Conservation (phyloP, 129 eudicot genomes). For the Logfia minima region DNA sequence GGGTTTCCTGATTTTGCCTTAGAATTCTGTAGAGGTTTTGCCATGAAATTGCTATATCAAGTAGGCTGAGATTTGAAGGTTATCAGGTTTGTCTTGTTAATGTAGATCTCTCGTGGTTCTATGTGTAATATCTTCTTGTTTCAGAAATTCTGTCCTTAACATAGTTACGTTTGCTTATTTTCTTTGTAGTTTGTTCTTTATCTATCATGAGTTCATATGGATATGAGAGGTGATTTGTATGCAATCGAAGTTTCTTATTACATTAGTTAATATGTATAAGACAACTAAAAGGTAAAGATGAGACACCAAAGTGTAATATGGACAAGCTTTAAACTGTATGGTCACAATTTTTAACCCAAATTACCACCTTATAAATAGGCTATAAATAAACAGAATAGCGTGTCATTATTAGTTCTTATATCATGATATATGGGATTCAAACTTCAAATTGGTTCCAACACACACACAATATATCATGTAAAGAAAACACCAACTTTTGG, state of each 20-base stretch:
- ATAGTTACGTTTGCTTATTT: neutral
- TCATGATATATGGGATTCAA: neutral
- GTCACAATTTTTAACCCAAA: neutral
- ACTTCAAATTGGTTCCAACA: neutral
- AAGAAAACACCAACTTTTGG: neutral
- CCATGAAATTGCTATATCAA: neutral
- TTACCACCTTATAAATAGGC: neutral
- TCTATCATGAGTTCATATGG: neutral
- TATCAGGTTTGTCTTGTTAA: neutral
- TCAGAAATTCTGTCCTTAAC: neutral
- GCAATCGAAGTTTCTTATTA: too few species aligned
- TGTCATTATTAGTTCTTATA: neutral
- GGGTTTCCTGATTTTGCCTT: constrained; percentile 4
- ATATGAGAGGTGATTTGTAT: neutral
- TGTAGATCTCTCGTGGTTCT: neutral
- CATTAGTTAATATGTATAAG: too few species aligned
- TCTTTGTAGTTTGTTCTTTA: neutral
- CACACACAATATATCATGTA: neutral
- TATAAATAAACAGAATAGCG: neutral
- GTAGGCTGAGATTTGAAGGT: constrained; percentile 7
- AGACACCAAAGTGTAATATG: too few species aligned
- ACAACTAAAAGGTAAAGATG: too few species aligned
- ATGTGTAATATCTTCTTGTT: neutral
- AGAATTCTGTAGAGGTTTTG: constrained; percentile 12
- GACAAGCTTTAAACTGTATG: too few species aligned